Percentiles rank a stretch among this genome's conserved stretches.
Conservation (phyloP, 2,329 filamentous ascomycete genomes). For the Ophiocordyceps camponoti-floridani region DNA sequence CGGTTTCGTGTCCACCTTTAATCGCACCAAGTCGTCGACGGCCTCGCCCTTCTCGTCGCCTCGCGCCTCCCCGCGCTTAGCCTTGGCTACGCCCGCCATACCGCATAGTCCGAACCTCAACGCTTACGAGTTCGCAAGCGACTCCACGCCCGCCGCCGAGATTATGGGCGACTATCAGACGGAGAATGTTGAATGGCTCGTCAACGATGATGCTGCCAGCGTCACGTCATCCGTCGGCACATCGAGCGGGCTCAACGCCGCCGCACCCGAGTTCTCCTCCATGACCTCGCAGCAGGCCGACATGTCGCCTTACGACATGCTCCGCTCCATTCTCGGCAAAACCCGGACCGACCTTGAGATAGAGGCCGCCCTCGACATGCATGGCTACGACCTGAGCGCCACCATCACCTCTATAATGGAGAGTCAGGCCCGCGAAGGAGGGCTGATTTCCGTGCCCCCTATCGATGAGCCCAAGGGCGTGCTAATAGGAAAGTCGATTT, state of each 20-base stretch:
- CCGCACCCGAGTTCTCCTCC: conserved; percentile 59
- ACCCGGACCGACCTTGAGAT: conserved; percentile 87
- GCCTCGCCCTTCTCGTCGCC: conserved; percentile 89
- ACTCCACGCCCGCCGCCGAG: conserved; percentile 63
- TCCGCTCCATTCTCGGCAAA: conserved; percentile 83
- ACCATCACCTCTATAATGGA: conserved; percentile 85
- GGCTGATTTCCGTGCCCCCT: conserved; percentile 13
- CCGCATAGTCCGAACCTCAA: conserved; percentile 89
- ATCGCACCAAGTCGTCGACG: conserved; percentile 56
- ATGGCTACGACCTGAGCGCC: conserved; percentile 84
- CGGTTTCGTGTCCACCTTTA: conserved; percentile 62
- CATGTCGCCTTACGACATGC: conserved; percentile 96
- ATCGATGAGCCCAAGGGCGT: conserved; percentile 44
- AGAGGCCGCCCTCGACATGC: conserved; percentile 70
- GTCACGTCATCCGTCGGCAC: conserved; percentile 56
- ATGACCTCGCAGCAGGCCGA: conserved; percentile 51
- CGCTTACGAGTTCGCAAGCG: conserved; percentile 82
- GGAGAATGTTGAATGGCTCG: conserved; percentile 93
- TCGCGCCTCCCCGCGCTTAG: conserved; percentile 77
- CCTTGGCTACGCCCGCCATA: conserved; percentile 75
- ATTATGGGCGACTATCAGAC: conserved; percentile 81
- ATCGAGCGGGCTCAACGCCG: conserved; percentile 56
- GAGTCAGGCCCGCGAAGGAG: conserved; percentile 29
- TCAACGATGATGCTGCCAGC: conserved; percentile 72
- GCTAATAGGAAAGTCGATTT: conserved; percentile 80